Conservation (phyloP, 2,329 filamentous ascomycete genomes). For the Beauveria scarabaeidicola region DNA sequence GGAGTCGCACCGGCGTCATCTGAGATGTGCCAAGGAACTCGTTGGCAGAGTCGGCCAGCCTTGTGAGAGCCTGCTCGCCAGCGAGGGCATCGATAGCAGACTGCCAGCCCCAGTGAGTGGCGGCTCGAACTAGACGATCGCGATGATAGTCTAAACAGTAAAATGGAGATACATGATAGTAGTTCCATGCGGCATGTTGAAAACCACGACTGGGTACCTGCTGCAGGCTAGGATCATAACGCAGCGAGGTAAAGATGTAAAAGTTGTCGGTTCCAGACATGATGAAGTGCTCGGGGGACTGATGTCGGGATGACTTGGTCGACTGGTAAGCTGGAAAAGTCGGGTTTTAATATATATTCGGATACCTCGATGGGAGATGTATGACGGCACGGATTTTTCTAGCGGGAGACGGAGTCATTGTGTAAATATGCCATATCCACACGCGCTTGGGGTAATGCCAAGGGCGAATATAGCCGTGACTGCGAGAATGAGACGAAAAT, state of each 20-base stretch:
- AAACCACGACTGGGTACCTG: constrained; percentile 30
- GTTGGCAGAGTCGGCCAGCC: constrained; percentile 26
- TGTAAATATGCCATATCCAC: neutral
- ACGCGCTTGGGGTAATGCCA: neutral
- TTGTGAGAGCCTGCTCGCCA: constrained; percentile 36
- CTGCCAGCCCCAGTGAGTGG: constrained; percentile 47
- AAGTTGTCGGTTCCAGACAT: constrained; percentile 38
- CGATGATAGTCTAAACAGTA: constrained; percentile 76
- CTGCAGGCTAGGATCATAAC: constrained; percentile 56
- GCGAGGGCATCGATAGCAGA: constrained; percentile 35
- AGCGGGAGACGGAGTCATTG: neutral
- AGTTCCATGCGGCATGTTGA: constrained; percentile 43
- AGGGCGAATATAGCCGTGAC: neutral
- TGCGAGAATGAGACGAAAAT: neutral
- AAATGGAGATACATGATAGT: constrained; percentile 48
- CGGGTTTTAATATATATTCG: neutral
- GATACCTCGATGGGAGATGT: neutral
- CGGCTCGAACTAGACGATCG: constrained; percentile 64
- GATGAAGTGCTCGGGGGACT: neutral
- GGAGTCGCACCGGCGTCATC: constrained; percentile 39
- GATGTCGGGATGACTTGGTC: neutral
- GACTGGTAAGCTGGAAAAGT: too few relatives aligned
- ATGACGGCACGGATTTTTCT: neutral
- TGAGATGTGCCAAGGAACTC: constrained; percentile 28
- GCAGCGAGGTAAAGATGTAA: constrained; percentile 60